These are phyloP conservation scores for Solanum hybrid DNA, from an alignment of 305 asterid genomes.

Conservation along the genomic window DNA sequence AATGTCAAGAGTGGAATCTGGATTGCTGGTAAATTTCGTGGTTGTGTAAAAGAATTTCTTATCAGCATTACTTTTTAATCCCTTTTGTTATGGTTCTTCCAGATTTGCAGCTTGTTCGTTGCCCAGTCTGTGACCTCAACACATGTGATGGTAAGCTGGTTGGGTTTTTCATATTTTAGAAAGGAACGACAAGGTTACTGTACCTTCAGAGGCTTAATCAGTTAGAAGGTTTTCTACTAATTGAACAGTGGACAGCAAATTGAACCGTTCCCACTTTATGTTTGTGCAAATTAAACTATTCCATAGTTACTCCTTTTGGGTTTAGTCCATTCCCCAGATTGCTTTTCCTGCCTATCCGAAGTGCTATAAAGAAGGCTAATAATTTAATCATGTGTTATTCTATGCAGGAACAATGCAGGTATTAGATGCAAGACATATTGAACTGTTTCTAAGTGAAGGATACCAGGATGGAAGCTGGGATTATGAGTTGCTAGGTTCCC, in stretches of 20 bases:
- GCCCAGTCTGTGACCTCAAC: conserved; percentile 91
- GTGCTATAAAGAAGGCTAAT: neutral
- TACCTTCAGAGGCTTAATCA: neutral
- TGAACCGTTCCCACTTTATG: neutral
- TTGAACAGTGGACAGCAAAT: neutral
- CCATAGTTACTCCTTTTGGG: neutral
- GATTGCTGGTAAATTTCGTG: conserved; percentile 69
- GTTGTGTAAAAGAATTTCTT: neutral
- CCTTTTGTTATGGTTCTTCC: conserved; percentile 16
- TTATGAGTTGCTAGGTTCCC: conserved; percentile 53
- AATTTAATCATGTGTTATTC: neutral
- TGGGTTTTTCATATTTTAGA: neutral
- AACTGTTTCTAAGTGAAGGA: conserved; percentile 60
- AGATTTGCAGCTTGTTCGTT: conserved; percentile 96
- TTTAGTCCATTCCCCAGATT: neutral
- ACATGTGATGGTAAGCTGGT: conserved; percentile 75
- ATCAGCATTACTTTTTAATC: neutral
- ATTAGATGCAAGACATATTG: conserved; percentile 86
- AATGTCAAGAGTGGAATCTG: conserved; percentile 79
- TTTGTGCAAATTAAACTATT: neutral
- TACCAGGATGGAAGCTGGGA: conserved; percentile 74
- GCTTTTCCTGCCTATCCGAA: neutral
- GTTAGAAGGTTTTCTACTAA: neutral
- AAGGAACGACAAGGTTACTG: neutral
- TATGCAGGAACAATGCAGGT: conserved; percentile 92